Conservation (phyloP, 129 eudicot species). For the Saussurea involucrata region DNA sequence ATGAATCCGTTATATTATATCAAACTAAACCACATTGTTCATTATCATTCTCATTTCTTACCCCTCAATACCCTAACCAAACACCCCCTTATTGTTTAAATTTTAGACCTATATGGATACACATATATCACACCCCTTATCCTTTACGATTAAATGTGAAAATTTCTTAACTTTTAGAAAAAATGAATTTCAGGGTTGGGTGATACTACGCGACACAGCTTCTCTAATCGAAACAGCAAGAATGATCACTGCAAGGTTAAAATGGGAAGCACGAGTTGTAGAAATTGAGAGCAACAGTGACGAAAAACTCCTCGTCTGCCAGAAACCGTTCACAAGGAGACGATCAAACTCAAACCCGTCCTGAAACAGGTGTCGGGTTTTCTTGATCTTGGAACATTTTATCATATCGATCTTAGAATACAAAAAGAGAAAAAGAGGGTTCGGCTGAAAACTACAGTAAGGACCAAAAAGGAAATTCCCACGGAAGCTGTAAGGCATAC, state of each 20-base stretch:
- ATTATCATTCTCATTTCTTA: too few relatives aligned
- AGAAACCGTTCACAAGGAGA: constrained; percentile 77
- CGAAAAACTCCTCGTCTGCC: constrained; percentile 90
- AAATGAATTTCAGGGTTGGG: constrained; percentile 81
- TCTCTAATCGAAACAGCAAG: constrained; percentile 76
- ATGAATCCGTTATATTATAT: too few relatives aligned
- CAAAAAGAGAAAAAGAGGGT: constrained; percentile 9
- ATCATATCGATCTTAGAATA: constrained; percentile 11
- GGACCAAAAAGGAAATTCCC: constrained; percentile 18
- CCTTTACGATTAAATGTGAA: background rate
- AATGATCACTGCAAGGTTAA: constrained; percentile 54
- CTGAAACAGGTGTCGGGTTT: background rate
- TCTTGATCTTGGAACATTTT: background rate
- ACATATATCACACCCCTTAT: background rate
- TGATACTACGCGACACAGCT: constrained; percentile 62
- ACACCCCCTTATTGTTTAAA: background rate
- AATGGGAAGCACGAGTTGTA: constrained; percentile 95
- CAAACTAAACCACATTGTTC: too few relatives aligned
- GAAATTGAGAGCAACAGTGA: constrained; percentile 86
- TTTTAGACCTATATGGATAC: background rate
- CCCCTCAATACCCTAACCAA: too few relatives aligned
- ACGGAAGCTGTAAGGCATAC: constrained; percentile 36
- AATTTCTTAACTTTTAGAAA: background rate
- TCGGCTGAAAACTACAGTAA: constrained; percentile 17
- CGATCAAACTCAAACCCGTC: constrained; percentile 48